Evolutionary conservation across 345 rosid species (phyloP).

Genomic region (Citrus cavaleriei): DNA sequence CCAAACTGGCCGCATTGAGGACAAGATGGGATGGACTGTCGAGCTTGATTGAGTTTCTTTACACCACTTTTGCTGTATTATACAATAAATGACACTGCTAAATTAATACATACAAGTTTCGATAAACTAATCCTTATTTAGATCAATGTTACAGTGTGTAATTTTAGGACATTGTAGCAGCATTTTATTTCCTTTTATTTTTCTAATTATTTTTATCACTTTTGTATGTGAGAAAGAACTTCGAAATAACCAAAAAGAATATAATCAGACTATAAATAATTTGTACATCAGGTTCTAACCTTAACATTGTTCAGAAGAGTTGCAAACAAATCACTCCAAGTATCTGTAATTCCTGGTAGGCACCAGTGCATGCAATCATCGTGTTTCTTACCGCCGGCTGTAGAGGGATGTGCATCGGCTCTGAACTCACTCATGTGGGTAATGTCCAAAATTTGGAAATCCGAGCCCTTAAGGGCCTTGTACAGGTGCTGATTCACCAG

Average conservation of each 20-base stretch:
- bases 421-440: slow-evolving; percentile 85
- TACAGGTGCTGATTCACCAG: slow-evolving; percentile 62
- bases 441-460: slow-evolving; percentile 65
- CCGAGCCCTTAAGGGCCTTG: slow-evolving; percentile 45
- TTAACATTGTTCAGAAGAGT: slow-evolving; percentile 29
- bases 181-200: too few relatives aligned
- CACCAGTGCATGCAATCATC: slow-evolving; percentile 99
- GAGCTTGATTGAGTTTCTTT: not conserved
- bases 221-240: not conserved
- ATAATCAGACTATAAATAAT: not conserved
- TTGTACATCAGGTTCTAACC: slow-evolving; percentile 14
- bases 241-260: not conserved
- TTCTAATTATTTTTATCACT: too few relatives aligned
- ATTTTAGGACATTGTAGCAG: too few relatives aligned
- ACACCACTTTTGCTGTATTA: not conserved
- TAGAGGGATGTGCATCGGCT: slow-evolving; percentile 89
- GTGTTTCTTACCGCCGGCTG: slow-evolving; percentile 82
- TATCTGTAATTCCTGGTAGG: slow-evolving; percentile 83
- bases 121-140: not conserved
- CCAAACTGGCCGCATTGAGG: slow-evolving; percentile 38
- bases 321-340: slow-evolving; percentile 75
- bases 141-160: not conserved
- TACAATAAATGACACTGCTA: not conserved
- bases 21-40: slow-evolving; percentile 19
- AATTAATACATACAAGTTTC: too few relatives aligned